Conservation (phyloP, 2,329 filamentous ascomycete species). For the Trichoderma endophyticum region DNA sequence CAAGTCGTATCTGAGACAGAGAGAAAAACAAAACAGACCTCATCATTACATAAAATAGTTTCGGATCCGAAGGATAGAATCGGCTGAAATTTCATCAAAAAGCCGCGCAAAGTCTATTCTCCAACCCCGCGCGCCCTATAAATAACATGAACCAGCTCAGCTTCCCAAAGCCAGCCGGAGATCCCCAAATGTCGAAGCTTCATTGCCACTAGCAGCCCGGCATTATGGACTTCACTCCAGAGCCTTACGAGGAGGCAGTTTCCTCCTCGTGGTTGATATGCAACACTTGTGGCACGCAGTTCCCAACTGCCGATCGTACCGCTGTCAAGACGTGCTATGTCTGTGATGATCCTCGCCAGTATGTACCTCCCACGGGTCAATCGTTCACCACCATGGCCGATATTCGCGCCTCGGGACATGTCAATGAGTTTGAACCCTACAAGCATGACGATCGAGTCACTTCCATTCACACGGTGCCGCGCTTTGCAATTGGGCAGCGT, state of each 20-base stretch:
- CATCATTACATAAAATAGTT: background rate
- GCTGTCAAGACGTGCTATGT: conserved; percentile 60
- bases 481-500: conserved; percentile 72
- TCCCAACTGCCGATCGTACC: conserved; percentile 39
- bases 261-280: conserved; percentile 51
- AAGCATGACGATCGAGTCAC: conserved; percentile 43
- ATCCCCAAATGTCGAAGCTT: background rate
- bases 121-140: conserved; percentile 14
- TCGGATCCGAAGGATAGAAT: background rate
- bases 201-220: background rate
- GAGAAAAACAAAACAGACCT: background rate
- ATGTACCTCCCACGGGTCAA: conserved; percentile 56
- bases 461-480: conserved; percentile 49
- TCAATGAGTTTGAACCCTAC: conserved; percentile 53
- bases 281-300: conserved; percentile 68
- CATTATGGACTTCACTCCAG: conserved; percentile 17
- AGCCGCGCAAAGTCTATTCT: background rate
- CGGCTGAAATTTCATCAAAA: background rate
- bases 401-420: conserved; percentile 32
- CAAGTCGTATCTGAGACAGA: background rate
- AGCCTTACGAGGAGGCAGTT: conserved; percentile 16
- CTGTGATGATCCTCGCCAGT: conserved; percentile 72
- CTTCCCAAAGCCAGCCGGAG: too few species aligned
- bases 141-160: background rate
- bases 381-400: conserved; percentile 59